phyloP scores from a whole-genome alignment of 2,329 filamentous ascomycete species.

The Exophiala bonariae region DNA sequence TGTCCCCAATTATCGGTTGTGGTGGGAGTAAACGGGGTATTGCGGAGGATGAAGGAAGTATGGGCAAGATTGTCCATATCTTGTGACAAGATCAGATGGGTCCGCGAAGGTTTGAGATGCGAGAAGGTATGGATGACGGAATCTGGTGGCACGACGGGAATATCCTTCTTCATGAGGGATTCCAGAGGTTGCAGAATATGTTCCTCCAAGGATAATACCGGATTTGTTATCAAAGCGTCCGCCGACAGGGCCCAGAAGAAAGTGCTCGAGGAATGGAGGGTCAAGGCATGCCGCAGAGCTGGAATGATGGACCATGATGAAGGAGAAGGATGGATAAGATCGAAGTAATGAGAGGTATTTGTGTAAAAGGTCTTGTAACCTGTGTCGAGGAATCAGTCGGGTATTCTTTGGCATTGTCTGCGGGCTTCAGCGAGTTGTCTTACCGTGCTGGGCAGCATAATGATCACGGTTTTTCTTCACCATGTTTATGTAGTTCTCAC shows the following conservation, averaged over 20 bases:
- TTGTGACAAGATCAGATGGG: slow-evolving; percentile 81
- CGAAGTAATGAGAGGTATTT: slow-evolving; percentile 53
- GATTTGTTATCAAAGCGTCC: slow-evolving; percentile 86
- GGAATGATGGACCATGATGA: slow-evolving; percentile 67
- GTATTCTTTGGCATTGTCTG: too few species aligned
- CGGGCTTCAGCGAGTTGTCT: too few species aligned
- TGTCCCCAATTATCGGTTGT: slow-evolving; percentile 76
- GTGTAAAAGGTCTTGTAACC: slow-evolving; percentile 86
- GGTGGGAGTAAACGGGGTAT: slow-evolving; percentile 20
- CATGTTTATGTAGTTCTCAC: slow-evolving; percentile 66
- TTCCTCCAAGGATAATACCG: slow-evolving; percentile 65
- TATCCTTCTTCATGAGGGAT: slow-evolving; percentile 77
- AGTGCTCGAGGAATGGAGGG: slow-evolving; percentile 70
- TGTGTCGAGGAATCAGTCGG: slow-evolving; percentile 46
- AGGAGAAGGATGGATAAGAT: slow-evolving; percentile 42
- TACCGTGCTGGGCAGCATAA: slow-evolving; percentile 87
- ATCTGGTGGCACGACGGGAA: slow-evolving; percentile 87
- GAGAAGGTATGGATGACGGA: slow-evolving; percentile 94
- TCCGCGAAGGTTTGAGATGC: slow-evolving; percentile 73
- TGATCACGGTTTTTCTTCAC: slow-evolving; percentile 79
- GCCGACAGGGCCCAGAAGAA: slow-evolving; percentile 88
- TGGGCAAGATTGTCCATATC: slow-evolving; percentile 76
- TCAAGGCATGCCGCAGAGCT: slow-evolving; percentile 84
- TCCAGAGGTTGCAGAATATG: slow-evolving; percentile 74
- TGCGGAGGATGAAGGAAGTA: slow-evolving; percentile 73